Base-by-base conservation (phyloP, 129 eudicot genomes). In the Lactuca sativa region DNA sequence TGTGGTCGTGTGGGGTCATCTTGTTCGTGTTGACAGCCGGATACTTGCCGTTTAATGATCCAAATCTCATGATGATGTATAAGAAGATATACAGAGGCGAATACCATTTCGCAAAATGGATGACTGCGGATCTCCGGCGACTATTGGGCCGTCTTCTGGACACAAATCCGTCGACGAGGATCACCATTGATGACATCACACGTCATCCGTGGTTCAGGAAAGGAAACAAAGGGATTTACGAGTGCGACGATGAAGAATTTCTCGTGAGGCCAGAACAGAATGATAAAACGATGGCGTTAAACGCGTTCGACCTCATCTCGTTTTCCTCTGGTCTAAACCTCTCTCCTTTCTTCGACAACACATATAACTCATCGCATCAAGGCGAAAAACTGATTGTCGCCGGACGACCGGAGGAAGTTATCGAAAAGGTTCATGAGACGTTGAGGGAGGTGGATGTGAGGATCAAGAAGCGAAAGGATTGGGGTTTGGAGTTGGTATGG, bases 1-100 rank as follows among this genome's bases (percentile, higher is more conserved):
- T 91, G 11, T 91, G 97, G 97, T 91, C 97, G 5, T 88, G 90
- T 60, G 97, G 93, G 10, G 82, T 91, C 34, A 77, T 91, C 4
- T 56, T 91, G 67, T 91, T 79, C 56, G 97, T 91, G 0, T 69
- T 91, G 17, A 78, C 76, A 0, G 93, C 93, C 3, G 96, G 97
- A 16, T 86, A 72, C 56, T 36, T 91, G 17, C 97, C 97, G 7
- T 91, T 91, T 37, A 82, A 84, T 32, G 96, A 91, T 59, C 85
- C 88, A 0, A 91, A 91, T 62, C 72, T 88, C 21, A 88, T 91
- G 97, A 76, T 49, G 36, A 14, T 88, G 93, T 91, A 91, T 36
- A 83, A 74, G 57, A 91, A 88, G 75, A 91, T 91, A 15, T 86
- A 88, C 77, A 82, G 81, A 74, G 96, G 96, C 7, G 84, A 91